Evolutionary conservation across 73 alveolate genomes (phyloP).

Genomic region (Urostyla sp.): DNA sequence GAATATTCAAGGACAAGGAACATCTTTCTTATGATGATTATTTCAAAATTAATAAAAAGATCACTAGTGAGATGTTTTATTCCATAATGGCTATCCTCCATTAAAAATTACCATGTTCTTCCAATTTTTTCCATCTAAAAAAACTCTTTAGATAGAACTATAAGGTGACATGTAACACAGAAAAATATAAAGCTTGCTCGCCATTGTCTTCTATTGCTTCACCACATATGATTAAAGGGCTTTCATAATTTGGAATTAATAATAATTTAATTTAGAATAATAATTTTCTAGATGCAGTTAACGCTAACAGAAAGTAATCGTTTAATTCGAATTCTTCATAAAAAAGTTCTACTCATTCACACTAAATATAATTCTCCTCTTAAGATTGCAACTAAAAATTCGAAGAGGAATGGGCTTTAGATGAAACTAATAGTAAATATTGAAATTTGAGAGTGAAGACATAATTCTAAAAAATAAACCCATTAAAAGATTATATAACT

Average conservation of each 20-base stretch:
- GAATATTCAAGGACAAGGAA: slow-evolving; percentile 16
- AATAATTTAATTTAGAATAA: no score
- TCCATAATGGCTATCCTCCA: slow-evolving; percentile 39
- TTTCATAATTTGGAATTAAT: slow-evolving; percentile 21
- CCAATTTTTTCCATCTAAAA: slow-evolving; percentile 35
- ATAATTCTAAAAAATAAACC: no score
- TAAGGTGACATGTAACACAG: background rate
- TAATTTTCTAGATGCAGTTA: no score
- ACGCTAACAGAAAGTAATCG: no score
- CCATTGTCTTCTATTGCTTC: slow-evolving; percentile 35
- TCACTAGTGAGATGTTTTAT: slow-evolving; percentile 44
- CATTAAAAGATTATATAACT: no score
- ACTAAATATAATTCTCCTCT: no score
- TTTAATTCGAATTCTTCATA: no score
- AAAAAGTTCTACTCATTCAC: no score
- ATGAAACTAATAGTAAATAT: no score
- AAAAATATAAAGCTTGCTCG: slow-evolving; percentile 29
- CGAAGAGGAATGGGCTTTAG: no score
- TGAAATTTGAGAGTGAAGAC: no score
- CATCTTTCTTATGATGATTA: slow-evolving; percentile 12
- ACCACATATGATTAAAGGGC: slow-evolving; percentile 40
- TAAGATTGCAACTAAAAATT: no score
- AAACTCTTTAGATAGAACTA: slow-evolving; percentile 4
- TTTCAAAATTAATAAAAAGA: slow-evolving; percentile 24
- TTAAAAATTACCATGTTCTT: slow-evolving; percentile 42